A percentile compares a stretch with the other conserved stretches of the same genome.
Evolutionary conservation across 441 rosid genomes (phyloP).

Genomic region (Erysimum pusillum): DNA sequence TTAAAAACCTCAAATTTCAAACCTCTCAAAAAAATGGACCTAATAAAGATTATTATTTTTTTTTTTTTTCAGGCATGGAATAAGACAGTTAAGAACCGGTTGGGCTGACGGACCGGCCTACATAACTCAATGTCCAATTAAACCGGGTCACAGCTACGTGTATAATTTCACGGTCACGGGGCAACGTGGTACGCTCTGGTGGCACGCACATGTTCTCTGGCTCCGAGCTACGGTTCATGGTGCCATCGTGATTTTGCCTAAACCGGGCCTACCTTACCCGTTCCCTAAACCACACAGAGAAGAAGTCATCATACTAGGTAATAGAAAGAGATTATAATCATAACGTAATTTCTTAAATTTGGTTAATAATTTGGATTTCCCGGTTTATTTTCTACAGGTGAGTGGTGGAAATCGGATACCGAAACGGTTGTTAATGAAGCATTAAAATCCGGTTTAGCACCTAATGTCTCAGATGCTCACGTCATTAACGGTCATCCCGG

Average conservation of each 20-base stretch:
- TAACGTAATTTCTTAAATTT: neutral
- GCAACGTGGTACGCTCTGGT: conserved; percentile 48
- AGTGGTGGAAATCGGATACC: conserved; percentile 52
- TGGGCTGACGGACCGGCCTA: conserved; percentile 53
- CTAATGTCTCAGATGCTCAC: conserved; percentile 51
- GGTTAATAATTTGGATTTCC: neutral
- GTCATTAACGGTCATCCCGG: conserved; percentile 49
- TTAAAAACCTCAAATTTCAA: neutral
- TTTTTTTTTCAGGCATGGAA: conserved; percentile 44
- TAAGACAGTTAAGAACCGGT: conserved; percentile 49
- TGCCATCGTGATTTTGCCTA: conserved; percentile 50
- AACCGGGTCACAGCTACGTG: conserved; percentile 46
- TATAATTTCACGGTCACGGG: conserved; percentile 49
- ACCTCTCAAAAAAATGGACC: conserved; percentile 1
- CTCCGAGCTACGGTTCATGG: conserved; percentile 52
- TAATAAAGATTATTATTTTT: neutral
- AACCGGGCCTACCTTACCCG: conserved; percentile 46
- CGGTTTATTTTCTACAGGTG: conserved; percentile 24
- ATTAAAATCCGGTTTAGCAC: conserved; percentile 49
- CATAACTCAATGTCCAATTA: conserved; percentile 50
- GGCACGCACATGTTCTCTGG: conserved; percentile 54
- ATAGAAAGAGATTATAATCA: neutral
- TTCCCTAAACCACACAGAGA: conserved; percentile 53
- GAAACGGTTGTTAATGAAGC: conserved; percentile 43
- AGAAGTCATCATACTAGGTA: conserved; percentile 48